phyloP scores from a whole-genome alignment of 169 alveolate species.

The Amoebophrya sp. region DNA sequence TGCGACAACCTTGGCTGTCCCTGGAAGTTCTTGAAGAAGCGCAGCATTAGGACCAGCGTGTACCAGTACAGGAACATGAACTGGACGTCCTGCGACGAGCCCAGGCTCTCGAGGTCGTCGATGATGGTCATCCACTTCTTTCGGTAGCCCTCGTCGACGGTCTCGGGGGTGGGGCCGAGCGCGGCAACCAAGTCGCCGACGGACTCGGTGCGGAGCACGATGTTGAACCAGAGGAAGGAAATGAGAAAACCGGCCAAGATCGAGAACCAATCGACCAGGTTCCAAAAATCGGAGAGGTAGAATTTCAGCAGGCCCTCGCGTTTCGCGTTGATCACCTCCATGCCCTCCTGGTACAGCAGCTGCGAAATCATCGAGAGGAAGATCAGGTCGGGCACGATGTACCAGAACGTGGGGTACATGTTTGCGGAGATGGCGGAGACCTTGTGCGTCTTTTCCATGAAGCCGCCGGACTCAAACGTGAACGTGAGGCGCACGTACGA shows the following conservation, averaged over 20 bases:
- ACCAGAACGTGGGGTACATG: neutral
- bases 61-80: neutral
- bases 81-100: neutral
- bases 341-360: neutral
- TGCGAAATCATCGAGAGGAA: neutral
- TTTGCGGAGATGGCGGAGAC: neutral
- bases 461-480: neutral
- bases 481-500: neutral
- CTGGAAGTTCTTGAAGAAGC: neutral
- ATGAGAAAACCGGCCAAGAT: neutral
- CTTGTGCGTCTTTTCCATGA: neutral
- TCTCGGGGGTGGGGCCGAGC: neutral
- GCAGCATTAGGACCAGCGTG: neutral
- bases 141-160: neutral
- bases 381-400: neutral
- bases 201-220: neutral
- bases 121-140: neutral
- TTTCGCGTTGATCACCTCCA: neutral
- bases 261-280: neutral
- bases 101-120: neutral
- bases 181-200: neutral
- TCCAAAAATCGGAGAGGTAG: neutral
- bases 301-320: neutral
- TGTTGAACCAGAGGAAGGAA: neutral
- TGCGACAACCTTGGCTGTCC: neutral